Percentiles rank a stretch among this genome's conserved stretches.
phyloP scores from a whole-genome alignment of 208 protist species.

The Blechomonas ayalai region DNA sequence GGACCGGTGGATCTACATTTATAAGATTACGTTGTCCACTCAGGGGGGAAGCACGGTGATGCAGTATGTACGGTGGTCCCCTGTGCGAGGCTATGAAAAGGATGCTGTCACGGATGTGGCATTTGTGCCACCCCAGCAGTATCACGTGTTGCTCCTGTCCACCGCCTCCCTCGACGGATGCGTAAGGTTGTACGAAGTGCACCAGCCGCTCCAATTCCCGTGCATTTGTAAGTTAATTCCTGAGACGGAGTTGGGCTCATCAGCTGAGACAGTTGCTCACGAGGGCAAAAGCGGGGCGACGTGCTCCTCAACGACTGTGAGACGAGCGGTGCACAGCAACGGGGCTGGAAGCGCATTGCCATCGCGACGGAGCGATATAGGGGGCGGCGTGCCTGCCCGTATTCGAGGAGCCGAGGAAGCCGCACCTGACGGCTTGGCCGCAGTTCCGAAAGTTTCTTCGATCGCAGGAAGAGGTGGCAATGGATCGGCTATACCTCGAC shows the following conservation, averaged over 20 bases:
- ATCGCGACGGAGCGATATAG: conserved; percentile 1
- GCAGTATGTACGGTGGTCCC: conserved; percentile 45
- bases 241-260: conserved; percentile 19
- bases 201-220: conserved; percentile 57
- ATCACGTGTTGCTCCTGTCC: conserved; percentile 69
- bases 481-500: conserved; percentile 1
- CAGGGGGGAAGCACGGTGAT: conserved; percentile 39
- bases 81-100: conserved; percentile 74
- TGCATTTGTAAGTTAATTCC: conserved; percentile 59
- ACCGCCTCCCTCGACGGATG: conserved; percentile 83
- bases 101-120: conserved; percentile 86
- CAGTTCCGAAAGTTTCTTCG: too few relatives aligned
- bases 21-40: conserved; percentile 58
- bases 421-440: not conserved
- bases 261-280: conserved; percentile 7
- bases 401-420: too few relatives aligned
- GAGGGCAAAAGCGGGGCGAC: conserved; percentile 4
- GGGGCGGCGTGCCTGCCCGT: too few relatives aligned
- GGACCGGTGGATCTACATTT: conserved; percentile 83
- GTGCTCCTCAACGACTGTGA: not conserved
- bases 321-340: not conserved
- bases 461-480: too few relatives aligned
- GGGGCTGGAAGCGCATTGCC: not conserved
- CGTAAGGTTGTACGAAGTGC: conserved; percentile 82
- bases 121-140: conserved; percentile 77